These are phyloP conservation scores for Yamadazyma sp. DNA, from an alignment of 805 yeast species.

Conservation along the genomic window DNA sequence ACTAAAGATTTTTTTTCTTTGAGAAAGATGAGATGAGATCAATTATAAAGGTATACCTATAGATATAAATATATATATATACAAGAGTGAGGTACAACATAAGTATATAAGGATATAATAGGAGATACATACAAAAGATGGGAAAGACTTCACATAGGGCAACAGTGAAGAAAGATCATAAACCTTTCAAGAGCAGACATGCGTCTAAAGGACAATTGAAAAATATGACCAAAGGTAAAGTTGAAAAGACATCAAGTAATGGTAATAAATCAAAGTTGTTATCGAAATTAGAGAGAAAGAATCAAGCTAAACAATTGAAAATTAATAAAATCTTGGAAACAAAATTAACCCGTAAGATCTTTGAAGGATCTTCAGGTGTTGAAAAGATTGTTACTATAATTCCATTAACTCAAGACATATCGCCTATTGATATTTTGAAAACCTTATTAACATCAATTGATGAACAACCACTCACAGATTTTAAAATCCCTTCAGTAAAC, in stretches of 20 bases:
- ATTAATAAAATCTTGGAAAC: slow-evolving; percentile 64
- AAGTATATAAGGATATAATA: no score
- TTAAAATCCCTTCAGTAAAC: slow-evolving; percentile 47
- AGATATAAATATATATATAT: no score
- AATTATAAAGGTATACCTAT: no score
- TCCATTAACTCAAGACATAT: slow-evolving; percentile 72
- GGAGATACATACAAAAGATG: no score
- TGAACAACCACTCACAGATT: slow-evolving; percentile 25
- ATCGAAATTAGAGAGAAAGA: slow-evolving; percentile 66
- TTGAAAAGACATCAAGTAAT: slow-evolving; percentile 56
- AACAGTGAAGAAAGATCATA: slow-evolving; percentile 78
- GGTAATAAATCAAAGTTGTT: slow-evolving; percentile 36
- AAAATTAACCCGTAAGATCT: slow-evolving; percentile 60
- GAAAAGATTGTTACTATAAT: slow-evolving; percentile 81
- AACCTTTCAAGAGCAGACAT: slow-evolving; percentile 89
- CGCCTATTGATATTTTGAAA: slow-evolving; percentile 52
- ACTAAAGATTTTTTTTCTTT: no score
- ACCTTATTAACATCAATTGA: slow-evolving; percentile 44
- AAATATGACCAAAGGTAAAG: slow-evolving; percentile 79
- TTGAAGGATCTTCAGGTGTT: slow-evolving; percentile 76
- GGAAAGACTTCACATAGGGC: slow-evolving; percentile 72
- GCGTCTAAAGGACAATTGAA: slow-evolving; percentile 85
- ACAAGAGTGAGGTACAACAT: no score
- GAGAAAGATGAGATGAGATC: no score
- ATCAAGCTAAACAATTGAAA: slow-evolving; percentile 73